phyloP scores from a whole-genome alignment of 2,329 filamentous ascomycete genomes.

The Tolypocladium inflatum region DNA sequence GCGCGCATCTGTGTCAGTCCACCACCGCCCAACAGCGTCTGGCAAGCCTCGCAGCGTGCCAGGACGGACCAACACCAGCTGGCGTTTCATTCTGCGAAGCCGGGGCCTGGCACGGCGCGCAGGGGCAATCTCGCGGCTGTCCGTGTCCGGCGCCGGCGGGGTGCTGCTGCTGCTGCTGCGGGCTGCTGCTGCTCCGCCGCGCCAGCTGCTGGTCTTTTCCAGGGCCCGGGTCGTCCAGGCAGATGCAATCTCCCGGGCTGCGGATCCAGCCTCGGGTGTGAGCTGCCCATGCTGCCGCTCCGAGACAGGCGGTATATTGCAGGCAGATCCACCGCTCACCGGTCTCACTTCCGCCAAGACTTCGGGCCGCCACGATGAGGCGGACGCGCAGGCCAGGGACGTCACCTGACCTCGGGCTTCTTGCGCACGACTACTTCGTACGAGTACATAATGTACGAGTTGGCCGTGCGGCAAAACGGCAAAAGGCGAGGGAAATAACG shows the following conservation, averaged over 20 bases:
- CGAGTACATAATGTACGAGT: too few species aligned
- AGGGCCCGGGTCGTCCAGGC: not conserved
- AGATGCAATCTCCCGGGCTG: not conserved
- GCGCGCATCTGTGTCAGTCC: too few species aligned
- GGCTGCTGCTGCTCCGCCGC: not conserved
- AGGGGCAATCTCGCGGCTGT: not conserved
- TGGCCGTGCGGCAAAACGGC: too few species aligned
- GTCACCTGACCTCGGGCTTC: too few species aligned
- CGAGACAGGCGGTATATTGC: too few species aligned
- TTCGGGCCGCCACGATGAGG: too few species aligned
- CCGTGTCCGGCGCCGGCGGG: not conserved
- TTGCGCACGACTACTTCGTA: too few species aligned
- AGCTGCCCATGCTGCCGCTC: not conserved
- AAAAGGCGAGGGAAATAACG: too few species aligned
- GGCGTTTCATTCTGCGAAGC: not conserved
- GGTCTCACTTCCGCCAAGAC: too few species aligned
- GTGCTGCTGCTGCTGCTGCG: not conserved
- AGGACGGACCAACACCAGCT: not conserved
- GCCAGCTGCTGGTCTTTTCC: too few species aligned
- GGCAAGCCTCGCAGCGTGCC: not conserved
- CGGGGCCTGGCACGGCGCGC: not conserved
- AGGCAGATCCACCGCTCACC: not conserved
- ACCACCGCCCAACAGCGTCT: not conserved
- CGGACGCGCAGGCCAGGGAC: too few species aligned
- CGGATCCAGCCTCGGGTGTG: not conserved